Evolutionary conservation across 495 filamentous ascomycete species (phyloP).

Genomic region (Annulohypoxylon maeteangense): DNA sequence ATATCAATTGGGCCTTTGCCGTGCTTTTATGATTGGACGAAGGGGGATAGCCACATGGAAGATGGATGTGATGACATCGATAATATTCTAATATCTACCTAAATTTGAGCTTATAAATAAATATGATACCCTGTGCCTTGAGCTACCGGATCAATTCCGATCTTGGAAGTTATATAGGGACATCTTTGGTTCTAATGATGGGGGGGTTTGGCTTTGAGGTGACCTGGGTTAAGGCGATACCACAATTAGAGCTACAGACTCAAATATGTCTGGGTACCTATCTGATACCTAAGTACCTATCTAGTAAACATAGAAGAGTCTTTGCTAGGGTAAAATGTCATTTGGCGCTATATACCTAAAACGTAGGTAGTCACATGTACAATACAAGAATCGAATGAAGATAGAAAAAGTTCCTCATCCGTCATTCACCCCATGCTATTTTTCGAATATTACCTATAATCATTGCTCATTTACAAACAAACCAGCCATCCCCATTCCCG

Average conservation of each 20-base stretch:
- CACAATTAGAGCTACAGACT: too few relatives aligned
- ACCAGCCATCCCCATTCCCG: slow-evolving; percentile 84
- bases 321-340: neutral
- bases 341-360: neutral
- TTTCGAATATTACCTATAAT: slow-evolving; percentile 38
- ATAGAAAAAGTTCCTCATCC: neutral
- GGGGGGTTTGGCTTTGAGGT: neutral
- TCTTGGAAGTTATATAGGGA: neutral
- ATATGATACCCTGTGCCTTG: slow-evolving; percentile 27
- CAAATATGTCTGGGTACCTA: too few relatives aligned
- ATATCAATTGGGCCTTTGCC: slow-evolving; percentile 57
- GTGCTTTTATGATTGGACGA: slow-evolving; percentile 41
- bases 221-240: too few relatives aligned
- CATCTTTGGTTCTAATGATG: too few relatives aligned
- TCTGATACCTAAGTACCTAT: neutral
- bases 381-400: neutral
- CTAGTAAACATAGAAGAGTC: neutral
- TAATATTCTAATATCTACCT: slow-evolving; percentile 12
- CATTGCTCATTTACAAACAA: slow-evolving; percentile 83
- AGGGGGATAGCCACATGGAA: neutral
- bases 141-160: neutral
- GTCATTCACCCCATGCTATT: neutral
- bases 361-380: neutral
- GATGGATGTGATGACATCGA: slow-evolving; percentile 4
- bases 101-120: slow-evolving; percentile 7